phyloP scores from a whole-genome alignment of 257 asterid species.

The Verbascum thapsus region DNA sequence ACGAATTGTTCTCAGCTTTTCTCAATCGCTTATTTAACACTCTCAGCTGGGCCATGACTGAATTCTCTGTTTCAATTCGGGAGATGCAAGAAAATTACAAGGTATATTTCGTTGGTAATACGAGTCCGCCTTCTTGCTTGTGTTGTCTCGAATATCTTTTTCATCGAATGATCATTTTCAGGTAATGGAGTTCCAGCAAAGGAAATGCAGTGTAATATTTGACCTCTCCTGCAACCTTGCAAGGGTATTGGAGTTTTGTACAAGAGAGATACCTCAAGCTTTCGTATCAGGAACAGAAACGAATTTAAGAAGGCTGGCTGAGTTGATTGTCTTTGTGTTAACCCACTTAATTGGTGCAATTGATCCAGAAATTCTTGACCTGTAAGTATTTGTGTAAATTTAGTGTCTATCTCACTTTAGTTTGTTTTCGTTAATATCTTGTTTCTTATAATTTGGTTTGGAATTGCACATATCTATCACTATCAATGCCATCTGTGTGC shows the following conservation, averaged over 20 bases:
- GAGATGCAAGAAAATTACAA: slow-evolving; percentile 94
- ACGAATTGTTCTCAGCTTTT: slow-evolving; percentile 75
- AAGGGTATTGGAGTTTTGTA: slow-evolving; percentile 84
- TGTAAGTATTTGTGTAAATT: slow-evolving; percentile 50
- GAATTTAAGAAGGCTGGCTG: slow-evolving; percentile 82
- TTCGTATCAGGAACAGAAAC: slow-evolving; percentile 79
- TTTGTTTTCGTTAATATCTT: not conserved
- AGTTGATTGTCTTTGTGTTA: slow-evolving; percentile 75
- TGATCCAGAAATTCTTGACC: slow-evolving; percentile 82
- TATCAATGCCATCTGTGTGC: not conserved
- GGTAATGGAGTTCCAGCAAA: slow-evolving; percentile 86
- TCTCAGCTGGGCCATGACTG: slow-evolving; percentile 97
- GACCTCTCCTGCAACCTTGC: slow-evolving; percentile 94
- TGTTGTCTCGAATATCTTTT: slow-evolving; percentile 11
- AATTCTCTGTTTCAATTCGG: slow-evolving; percentile 84
- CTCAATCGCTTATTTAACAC: slow-evolving; percentile 88
- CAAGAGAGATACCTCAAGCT: slow-evolving; percentile 84
- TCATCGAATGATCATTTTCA: slow-evolving; percentile 37
- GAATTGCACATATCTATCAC: not conserved
- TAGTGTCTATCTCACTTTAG: not conserved
- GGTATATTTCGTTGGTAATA: slow-evolving; percentile 41
- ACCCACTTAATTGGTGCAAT: slow-evolving; percentile 73
- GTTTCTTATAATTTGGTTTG: not conserved
- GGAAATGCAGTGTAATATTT: slow-evolving; percentile 84
- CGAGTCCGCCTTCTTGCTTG: slow-evolving; percentile 14